These are phyloP conservation scores for Calocera viscosa DNA, from an alignment of 768 basidiomycete species.

Conservation along the genomic window DNA sequence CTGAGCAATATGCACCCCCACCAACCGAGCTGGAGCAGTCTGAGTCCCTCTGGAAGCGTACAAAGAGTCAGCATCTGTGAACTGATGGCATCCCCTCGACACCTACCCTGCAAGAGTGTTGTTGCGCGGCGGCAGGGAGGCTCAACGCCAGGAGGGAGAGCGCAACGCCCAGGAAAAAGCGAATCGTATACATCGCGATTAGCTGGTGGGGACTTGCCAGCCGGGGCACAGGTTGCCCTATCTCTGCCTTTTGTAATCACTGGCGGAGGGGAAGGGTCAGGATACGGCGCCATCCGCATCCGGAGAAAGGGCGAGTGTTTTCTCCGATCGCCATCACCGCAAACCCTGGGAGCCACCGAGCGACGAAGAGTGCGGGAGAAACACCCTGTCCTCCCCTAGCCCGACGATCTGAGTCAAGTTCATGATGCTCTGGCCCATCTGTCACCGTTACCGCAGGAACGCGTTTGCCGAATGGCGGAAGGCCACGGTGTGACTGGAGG, in stretches of 20 bases:
- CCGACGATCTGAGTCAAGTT: background rate
- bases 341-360: background rate
- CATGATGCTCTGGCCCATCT: conserved; percentile 2
- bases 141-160: background rate
- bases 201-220: background rate
- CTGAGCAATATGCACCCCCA: background rate
- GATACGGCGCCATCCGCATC: background rate
- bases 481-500: background rate
- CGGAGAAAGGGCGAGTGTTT: background rate
- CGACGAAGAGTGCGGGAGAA: background rate
- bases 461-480: background rate
- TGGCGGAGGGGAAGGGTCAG: background rate
- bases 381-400: background rate
- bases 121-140: background rate
- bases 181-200: conserved; percentile 1
- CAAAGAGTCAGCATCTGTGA: background rate
- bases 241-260: background rate
- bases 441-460: background rate
- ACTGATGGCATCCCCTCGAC: background rate
- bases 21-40: too few species aligned
- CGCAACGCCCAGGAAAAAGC: background rate
- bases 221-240: background rate
- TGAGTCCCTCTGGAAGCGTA: too few species aligned
- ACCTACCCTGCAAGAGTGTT: background rate
- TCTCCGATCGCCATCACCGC: background rate